A percentile compares a stretch with the other conserved stretches of the same genome.
Conservation (phyloP, 257 asterid genomes). For the Echium plantagineum region DNA sequence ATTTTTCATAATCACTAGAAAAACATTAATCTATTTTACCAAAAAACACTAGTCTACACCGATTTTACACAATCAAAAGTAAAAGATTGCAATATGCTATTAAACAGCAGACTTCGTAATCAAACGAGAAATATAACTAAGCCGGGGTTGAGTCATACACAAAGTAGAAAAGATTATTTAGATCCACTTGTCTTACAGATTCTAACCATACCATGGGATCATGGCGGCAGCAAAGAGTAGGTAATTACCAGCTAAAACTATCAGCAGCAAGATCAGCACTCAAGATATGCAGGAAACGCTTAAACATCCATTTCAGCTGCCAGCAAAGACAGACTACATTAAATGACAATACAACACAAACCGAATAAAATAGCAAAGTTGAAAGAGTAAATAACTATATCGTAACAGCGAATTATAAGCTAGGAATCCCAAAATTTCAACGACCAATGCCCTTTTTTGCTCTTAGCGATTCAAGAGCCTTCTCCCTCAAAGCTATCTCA, state of each 20-base stretch:
- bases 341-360: constrained; percentile 43
- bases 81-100: not conserved
- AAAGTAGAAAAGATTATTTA: constrained; percentile 10
- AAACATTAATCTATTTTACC: not conserved
- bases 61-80: not conserved
- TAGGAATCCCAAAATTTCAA: constrained; percentile 33
- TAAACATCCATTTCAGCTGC: constrained; percentile 76
- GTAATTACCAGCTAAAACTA: constrained; percentile 74
- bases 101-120: not conserved
- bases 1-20: not conserved
- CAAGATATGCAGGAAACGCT: constrained; percentile 84
- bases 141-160: constrained; percentile 8
- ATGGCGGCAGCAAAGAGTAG: constrained; percentile 47
- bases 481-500: constrained; percentile 92
- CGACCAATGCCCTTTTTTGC: constrained; percentile 71
- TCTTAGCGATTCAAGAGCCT: constrained; percentile 87
- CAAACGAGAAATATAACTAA: not conserved
- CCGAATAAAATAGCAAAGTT: constrained; percentile 32
- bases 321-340: constrained; percentile 72
- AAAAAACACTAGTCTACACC: not conserved
- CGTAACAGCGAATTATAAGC: constrained; percentile 18
- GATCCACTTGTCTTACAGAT: not conserved
- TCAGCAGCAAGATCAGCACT: constrained; percentile 92
- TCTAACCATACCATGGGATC: constrained; percentile 19
- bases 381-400: constrained; percentile 21